These are phyloP conservation scores for Aspergillus pseudoglaucus DNA, from an alignment of 2,329 filamentous ascomycete species.

Conservation along the genomic window DNA sequence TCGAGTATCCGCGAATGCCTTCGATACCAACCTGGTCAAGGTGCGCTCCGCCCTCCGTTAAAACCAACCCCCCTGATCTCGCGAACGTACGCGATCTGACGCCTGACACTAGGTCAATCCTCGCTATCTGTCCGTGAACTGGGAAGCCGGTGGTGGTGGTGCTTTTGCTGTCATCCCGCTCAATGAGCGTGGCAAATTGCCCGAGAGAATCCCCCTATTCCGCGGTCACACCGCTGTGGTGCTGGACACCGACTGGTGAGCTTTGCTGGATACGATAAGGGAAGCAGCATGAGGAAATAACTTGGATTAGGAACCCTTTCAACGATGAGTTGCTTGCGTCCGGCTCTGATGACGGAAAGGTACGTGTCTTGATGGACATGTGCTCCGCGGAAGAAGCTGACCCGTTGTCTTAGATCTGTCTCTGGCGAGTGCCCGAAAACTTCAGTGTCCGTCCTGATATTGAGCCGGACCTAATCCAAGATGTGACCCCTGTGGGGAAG, in stretches of 20 bases:
- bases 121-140: conserved; percentile 94
- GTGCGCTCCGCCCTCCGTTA: conserved; percentile 44
- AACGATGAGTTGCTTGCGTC: conserved; percentile 90
- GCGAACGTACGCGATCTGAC: conserved; percentile 15
- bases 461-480: conserved; percentile 65
- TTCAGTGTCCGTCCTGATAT: conserved; percentile 80
- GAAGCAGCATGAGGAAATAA: conserved; percentile 5
- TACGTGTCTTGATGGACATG: conserved; percentile 17
- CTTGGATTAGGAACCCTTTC: conserved; percentile 71
- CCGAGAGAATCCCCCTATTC: conserved; percentile 90
- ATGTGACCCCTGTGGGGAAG: conserved; percentile 75
- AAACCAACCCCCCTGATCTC: conserved; percentile 20
- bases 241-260: conserved; percentile 92
- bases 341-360: conserved; percentile 91
- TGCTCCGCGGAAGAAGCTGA: conserved; percentile 8
- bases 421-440: conserved; percentile 87
- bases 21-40: conserved; percentile 98
- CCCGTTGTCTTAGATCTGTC: conserved; percentile 56
- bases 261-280: conserved; percentile 12
- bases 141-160: conserved; percentile 92
- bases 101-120: conserved; percentile 67
- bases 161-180: conserved; percentile 94
- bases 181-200: conserved; percentile 80
- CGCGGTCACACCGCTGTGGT: conserved; percentile 93
- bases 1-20: conserved; percentile 94